A percentile compares a stretch with the other conserved stretches of the same genome.
Conservation (phyloP, 2,329 filamentous ascomycete genomes). For the Ascochyta clinopodiicola region DNA sequence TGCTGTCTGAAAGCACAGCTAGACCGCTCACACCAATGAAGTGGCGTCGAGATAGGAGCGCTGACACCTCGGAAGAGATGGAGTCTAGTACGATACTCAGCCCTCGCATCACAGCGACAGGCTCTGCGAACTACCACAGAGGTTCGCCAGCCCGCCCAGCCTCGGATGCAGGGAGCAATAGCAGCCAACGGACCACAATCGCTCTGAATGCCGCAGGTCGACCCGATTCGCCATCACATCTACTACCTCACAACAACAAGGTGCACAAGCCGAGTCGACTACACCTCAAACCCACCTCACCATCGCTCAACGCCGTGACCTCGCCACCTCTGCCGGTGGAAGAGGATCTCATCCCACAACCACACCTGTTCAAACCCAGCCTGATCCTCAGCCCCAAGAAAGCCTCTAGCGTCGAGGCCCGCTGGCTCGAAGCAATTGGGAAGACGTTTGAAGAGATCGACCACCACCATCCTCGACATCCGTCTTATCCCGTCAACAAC, state of each 20-base stretch:
- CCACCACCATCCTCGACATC: constrained; percentile 17
- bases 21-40: constrained; percentile 42
- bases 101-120: constrained; percentile 25
- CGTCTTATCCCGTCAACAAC: constrained; percentile 21
- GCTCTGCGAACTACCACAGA: constrained; percentile 29
- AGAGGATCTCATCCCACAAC: constrained; percentile 24
- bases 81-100: constrained; percentile 40
- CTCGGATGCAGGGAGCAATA: constrained; percentile 46
- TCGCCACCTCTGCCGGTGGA: constrained; percentile 28
- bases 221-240: constrained; percentile 32
- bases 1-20: constrained; percentile 34
- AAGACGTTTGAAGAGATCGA: constrained; percentile 50
- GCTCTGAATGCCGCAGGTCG: constrained; percentile 30
- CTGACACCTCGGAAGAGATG: constrained; percentile 33
- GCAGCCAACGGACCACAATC: constrained; percentile 46
- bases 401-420: constrained; percentile 77
- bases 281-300: constrained; percentile 41
- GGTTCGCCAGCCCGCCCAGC: constrained; percentile 37
- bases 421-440: constrained; percentile 63
- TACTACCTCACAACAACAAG: constrained; percentile 26
- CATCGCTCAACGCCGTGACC: constrained; percentile 25
- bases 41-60: constrained; percentile 25
- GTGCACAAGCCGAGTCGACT: constrained; percentile 43
- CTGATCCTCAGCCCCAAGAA: constrained; percentile 77
- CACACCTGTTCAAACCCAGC: constrained; percentile 35